Conservation (phyloP, 345 rosid species). For the Draba incana region DNA sequence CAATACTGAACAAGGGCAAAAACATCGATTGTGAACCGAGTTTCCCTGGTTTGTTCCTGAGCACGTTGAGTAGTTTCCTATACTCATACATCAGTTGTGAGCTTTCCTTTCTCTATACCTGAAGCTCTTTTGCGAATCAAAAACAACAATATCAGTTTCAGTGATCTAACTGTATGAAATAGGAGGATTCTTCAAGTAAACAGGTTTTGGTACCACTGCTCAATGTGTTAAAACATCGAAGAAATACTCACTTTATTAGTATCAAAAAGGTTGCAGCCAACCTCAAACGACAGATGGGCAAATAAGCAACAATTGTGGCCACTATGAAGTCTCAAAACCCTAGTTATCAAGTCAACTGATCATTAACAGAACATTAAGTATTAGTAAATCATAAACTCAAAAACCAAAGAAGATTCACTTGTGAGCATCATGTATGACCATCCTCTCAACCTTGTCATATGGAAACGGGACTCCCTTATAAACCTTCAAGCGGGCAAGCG, state of each 20-base stretch:
- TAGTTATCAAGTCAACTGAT: slow-evolving; percentile 19
- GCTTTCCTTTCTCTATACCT: too few species aligned
- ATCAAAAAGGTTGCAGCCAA: slow-evolving; percentile 73
- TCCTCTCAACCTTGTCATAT: slow-evolving; percentile 64
- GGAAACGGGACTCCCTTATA: slow-evolving; percentile 71
- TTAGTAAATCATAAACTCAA: background rate
- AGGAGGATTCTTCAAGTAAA: too few species aligned
- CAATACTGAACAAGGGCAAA: too few species aligned
- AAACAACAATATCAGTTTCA: too few species aligned
- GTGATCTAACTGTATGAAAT: too few species aligned
- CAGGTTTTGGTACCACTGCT: too few species aligned
- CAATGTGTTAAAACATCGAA: too few species aligned
- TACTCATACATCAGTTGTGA: too few species aligned
- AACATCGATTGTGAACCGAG: too few species aligned
- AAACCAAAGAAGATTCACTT: slow-evolving; percentile 43
- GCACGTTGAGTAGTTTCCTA: too few species aligned
- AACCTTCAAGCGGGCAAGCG: slow-evolving; percentile 60
- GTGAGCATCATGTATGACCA: slow-evolving; percentile 76
- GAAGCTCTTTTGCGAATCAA: too few species aligned
- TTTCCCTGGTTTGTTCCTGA: too few species aligned
- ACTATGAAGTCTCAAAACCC: slow-evolving; percentile 74
- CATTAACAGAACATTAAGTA: background rate
- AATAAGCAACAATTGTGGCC: slow-evolving; percentile 71
- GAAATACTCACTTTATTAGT: slow-evolving; percentile 54
- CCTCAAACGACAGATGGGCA: slow-evolving; percentile 62